Evolutionary conservation across 2,329 filamentous ascomycete species (phyloP).

Genomic region (Scortechinia acanthostroma): DNA sequence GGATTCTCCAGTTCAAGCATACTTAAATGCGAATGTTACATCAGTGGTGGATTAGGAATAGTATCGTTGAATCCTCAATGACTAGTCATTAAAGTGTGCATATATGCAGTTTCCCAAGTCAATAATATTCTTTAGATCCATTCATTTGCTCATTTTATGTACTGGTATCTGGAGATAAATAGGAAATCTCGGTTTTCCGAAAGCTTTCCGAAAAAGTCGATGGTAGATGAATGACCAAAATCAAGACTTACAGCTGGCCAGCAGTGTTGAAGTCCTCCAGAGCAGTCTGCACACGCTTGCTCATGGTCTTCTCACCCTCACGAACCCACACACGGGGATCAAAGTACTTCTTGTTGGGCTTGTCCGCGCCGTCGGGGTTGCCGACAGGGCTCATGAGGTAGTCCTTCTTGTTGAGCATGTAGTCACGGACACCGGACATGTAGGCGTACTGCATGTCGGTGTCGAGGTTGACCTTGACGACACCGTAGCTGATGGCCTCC

Average conservation of each 20-base stretch:
- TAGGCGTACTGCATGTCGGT: constrained; percentile 97
- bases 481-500: constrained; percentile 83
- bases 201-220: constrained; percentile 1
- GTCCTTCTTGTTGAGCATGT: constrained; percentile 87
- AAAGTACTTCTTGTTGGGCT: constrained; percentile 98
- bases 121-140: no score
- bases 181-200: no score
- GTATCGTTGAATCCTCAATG: no score
- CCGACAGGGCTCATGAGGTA: constrained; percentile 82
- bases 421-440: constrained; percentile 86
- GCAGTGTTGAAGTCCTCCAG: constrained; percentile 88
- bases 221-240: not conserved
- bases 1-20: no score
- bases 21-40: no score
- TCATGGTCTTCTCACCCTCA: constrained; percentile 97
- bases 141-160: no score
- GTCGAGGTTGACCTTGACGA: constrained; percentile 99
- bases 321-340: constrained; percentile 89
- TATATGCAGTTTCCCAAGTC: no score
- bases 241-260: constrained; percentile 58
- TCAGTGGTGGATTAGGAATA: no score
- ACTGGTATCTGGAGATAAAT: no score
- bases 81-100: no score
- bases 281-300: constrained; percentile 68
- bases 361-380: constrained; percentile 91